A percentile compares a stretch with the other conserved stretches of the same genome.
These are phyloP conservation scores for Seiridium cupressi DNA, from an alignment of 2,329 filamentous ascomycete species.

Conservation along the genomic window DNA sequence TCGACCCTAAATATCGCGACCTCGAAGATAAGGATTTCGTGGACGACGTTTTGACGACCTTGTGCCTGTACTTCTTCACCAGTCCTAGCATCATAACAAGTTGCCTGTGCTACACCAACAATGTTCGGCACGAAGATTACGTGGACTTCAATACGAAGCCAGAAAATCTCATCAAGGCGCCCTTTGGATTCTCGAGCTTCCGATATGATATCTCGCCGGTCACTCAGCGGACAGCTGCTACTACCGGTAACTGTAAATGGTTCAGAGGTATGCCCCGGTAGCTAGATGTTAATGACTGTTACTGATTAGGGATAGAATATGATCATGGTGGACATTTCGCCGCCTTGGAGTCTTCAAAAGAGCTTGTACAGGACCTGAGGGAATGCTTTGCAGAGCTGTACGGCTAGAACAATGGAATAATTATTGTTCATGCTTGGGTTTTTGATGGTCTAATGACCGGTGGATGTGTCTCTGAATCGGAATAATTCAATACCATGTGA, in stretches of 20 bases:
- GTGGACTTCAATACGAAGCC: constrained; percentile 9
- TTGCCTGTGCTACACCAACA: constrained; percentile 14
- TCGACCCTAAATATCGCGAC: constrained; percentile 10
- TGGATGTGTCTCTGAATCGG: no score
- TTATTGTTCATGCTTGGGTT: no score
- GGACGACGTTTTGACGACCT: constrained; percentile 14
- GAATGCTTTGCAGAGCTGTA: background rate
- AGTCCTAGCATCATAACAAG: constrained; percentile 19
- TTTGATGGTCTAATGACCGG: no score
- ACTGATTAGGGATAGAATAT: constrained; percentile 9
- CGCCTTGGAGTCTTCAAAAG: constrained; percentile 10
- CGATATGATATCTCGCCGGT: constrained; percentile 12
- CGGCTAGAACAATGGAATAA: no score
- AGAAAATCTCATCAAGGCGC: constrained; percentile 15
- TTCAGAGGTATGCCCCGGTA: constrained; percentile 12
- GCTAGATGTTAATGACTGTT: no score
- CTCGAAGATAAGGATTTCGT: constrained; percentile 12
- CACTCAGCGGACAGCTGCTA: constrained; percentile 12
- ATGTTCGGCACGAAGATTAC: constrained; percentile 14
- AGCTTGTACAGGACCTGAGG: background rate
- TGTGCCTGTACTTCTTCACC: constrained; percentile 23
- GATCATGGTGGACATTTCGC: constrained; percentile 18
- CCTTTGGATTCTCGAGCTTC: constrained; percentile 16
- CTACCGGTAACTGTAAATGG: constrained; percentile 16
- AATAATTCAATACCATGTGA: no score